A percentile compares a stretch with the other conserved stretches of the same genome.
These are phyloP conservation scores for Penicillium rolfsii DNA, from an alignment of 2,329 filamentous ascomycete species.

Conservation along the genomic window DNA sequence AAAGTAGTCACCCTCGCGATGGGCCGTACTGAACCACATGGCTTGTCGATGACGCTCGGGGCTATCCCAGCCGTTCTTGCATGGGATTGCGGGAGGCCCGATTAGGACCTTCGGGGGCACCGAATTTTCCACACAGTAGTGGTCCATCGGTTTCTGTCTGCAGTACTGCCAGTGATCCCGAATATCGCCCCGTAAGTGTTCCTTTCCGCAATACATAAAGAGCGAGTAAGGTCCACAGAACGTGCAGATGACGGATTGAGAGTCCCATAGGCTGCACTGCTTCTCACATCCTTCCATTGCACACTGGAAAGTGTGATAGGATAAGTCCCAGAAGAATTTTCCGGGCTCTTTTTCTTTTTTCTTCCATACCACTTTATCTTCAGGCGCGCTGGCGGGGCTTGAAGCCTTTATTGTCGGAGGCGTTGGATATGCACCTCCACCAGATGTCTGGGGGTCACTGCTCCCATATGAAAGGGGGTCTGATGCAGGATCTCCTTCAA, in stretches of 20 bases:
- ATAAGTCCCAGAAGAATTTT: constrained; percentile 46
- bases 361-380: background rate
- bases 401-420: background rate
- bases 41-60: constrained; percentile 44
- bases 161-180: constrained; percentile 42
- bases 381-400: background rate
- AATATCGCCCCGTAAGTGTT: constrained; percentile 42
- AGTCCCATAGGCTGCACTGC: constrained; percentile 38
- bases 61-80: constrained; percentile 33
- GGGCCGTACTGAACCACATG: constrained; percentile 34
- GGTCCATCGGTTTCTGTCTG: constrained; percentile 24
- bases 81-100: constrained; percentile 34
- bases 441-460: background rate
- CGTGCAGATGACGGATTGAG: constrained; percentile 41
- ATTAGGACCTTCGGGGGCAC: constrained; percentile 27
- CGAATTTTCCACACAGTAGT: constrained; percentile 25
- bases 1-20: constrained; percentile 38
- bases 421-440: constrained; percentile 4
- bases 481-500: background rate
- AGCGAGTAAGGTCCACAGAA: constrained; percentile 45
- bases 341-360: background rate
- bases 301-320: constrained; percentile 55
- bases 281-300: constrained; percentile 31
- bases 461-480: no score
- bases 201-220: constrained; percentile 44